phyloP scores from a whole-genome alignment of 2,329 filamentous ascomycete species.

The Alternaria angustiovoidea region DNA sequence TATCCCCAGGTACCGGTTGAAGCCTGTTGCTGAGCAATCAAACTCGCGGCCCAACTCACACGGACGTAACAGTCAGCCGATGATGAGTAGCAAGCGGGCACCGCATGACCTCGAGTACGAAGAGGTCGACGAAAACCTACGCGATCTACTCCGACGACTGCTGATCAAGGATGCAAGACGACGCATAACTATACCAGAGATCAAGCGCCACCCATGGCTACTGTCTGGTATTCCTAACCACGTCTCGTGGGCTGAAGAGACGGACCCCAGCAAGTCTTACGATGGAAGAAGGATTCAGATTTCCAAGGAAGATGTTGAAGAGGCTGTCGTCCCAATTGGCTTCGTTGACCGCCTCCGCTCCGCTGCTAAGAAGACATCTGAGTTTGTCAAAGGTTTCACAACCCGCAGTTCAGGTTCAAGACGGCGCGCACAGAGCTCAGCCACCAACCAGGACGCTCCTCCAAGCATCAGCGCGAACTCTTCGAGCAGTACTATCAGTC shows the following conservation, averaged over 20 bases:
- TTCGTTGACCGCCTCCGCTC: slow-evolving; percentile 86
- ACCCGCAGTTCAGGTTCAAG: slow-evolving; percentile 55
- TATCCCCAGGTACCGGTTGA: slow-evolving; percentile 82
- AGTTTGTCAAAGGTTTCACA: slow-evolving; percentile 39
- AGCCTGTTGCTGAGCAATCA: slow-evolving; percentile 66
- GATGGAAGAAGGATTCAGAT: slow-evolving; percentile 90
- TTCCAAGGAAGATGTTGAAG: slow-evolving; percentile 88
- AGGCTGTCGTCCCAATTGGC: slow-evolving; percentile 87
- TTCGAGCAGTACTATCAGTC: slow-evolving; percentile 63
- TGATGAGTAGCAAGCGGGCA: slow-evolving; percentile 73
- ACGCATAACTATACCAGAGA: slow-evolving; percentile 87
- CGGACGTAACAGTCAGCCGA: slow-evolving; percentile 58
- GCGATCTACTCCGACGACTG: slow-evolving; percentile 80
- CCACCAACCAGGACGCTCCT: slow-evolving; percentile 62
- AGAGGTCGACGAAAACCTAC: slow-evolving; percentile 79
- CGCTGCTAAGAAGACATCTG: slow-evolving; percentile 62
- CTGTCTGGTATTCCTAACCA: slow-evolving; percentile 78
- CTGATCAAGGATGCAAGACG: slow-evolving; percentile 88
- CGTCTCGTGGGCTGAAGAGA: slow-evolving; percentile 88
- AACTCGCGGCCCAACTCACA: slow-evolving; percentile 57
- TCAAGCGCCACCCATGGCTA: slow-evolving; percentile 95
- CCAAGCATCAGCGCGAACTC: slow-evolving; percentile 62
- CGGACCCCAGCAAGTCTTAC: slow-evolving; percentile 80
- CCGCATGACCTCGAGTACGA: slow-evolving; percentile 86
- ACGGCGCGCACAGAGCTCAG: slow-evolving; percentile 63